Conservation (phyloP, 2,329 filamentous ascomycete species). For the Apiospora aurea region DNA sequence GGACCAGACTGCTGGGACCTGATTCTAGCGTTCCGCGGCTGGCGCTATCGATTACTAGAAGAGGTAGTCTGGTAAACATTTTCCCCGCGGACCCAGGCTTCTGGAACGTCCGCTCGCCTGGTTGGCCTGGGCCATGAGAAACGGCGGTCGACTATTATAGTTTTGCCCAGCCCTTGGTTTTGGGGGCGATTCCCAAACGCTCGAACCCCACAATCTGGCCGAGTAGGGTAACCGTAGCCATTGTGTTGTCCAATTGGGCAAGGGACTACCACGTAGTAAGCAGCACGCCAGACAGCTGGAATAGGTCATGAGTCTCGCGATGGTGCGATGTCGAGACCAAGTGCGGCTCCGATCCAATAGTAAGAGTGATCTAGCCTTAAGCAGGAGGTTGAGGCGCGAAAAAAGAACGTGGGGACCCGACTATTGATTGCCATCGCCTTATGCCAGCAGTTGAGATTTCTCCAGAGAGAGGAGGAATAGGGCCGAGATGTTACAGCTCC, state of each 20-base stretch:
- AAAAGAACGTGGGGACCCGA: slow-evolving; percentile 4
- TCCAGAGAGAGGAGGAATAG: not conserved
- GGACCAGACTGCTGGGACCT: not conserved
- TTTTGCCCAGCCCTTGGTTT: slow-evolving; percentile 13
- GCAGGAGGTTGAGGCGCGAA: not conserved
- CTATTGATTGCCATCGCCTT: not conserved
- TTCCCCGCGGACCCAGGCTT: not conserved
- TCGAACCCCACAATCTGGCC: slow-evolving; percentile 7
- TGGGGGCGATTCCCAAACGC: not conserved
- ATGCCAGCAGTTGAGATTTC: not conserved
- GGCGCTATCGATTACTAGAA: slow-evolving; percentile 7
- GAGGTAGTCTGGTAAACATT: not conserved
- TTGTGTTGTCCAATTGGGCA: not conserved
- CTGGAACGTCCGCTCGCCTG: slow-evolving; percentile 6
- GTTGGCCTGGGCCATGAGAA: slow-evolving; percentile 1
- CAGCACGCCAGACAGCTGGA: not conserved
- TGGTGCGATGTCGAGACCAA: not conserved
- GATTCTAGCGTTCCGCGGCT: not conserved
- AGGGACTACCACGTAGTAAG: not conserved
- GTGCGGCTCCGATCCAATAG: slow-evolving; percentile 11
- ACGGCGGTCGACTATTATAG: slow-evolving; percentile 4
- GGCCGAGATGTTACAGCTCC: slow-evolving; percentile 11
- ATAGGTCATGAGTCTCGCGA: not conserved
- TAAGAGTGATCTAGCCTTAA: not conserved
- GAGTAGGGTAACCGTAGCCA: slow-evolving; percentile 17